Percentiles rank a stretch among this genome's conserved stretches.
Evolutionary conservation across 371 early-diverging fungal genomes (phyloP).

Genomic region (Actinomucor elegans): DNA sequence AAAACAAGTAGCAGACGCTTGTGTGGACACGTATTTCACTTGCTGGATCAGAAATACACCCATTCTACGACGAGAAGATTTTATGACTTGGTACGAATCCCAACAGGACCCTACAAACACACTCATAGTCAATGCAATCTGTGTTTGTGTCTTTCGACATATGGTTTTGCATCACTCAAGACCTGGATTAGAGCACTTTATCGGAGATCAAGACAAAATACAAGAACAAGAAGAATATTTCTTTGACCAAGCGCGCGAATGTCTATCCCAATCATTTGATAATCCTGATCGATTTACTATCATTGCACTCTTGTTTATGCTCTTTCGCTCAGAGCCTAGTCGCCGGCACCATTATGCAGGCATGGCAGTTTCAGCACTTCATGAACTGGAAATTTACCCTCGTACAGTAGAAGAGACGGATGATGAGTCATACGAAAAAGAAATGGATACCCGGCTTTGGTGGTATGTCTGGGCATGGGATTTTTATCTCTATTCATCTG

Average conservation of each 20-base stretch:
- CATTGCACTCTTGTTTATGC: conserved; percentile 31
- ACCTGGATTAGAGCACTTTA: conserved; percentile 24
- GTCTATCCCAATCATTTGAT: conserved; percentile 45
- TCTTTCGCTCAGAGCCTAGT: conserved; percentile 29
- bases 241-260: conserved; percentile 42
- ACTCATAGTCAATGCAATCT: conserved; percentile 49
- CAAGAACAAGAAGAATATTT: conserved; percentile 50
- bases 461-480: conserved; percentile 52
- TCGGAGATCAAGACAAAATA: conserved; percentile 33
- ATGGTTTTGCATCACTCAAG: conserved; percentile 37
- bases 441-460: conserved; percentile 53
- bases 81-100: conserved; percentile 40
- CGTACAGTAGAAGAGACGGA: conserved; percentile 37
- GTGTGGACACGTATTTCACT: conserved; percentile 40
- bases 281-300: conserved; percentile 39
- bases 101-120: conserved; percentile 35
- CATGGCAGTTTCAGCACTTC: conserved; percentile 47
- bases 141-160: conserved; percentile 33
- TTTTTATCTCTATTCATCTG: conserved; percentile 42
- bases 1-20: conserved; percentile 39
- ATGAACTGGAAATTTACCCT: conserved; percentile 46
- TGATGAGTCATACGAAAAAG: conserved; percentile 39
- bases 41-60: conserved; percentile 46
- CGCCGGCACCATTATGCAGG: conserved; percentile 40
- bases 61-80: conserved; percentile 35